Evolutionary conservation across 225 moss, liverwort and hornwort species (phyloP).

Genomic region (Straminergon stramineum): DNA sequence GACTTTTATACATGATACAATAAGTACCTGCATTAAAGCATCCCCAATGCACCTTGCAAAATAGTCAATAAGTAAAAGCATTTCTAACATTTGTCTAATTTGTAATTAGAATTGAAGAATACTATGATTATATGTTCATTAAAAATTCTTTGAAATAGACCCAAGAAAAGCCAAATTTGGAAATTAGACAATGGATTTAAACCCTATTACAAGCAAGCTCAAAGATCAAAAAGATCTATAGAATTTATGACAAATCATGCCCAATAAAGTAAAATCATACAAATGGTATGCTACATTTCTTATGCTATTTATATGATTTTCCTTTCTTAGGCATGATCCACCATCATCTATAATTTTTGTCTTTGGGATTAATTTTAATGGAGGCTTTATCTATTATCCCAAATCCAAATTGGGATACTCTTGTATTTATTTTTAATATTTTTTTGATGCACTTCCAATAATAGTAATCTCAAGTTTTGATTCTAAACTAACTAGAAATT

Average conservation of each 20-base stretch:
- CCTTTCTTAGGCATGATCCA: background rate
- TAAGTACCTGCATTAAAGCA: background rate
- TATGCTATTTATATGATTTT: background rate
- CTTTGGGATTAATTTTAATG: background rate
- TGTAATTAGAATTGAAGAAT: background rate
- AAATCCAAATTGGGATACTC: background rate
- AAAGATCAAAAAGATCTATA: background rate
- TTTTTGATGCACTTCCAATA: background rate
- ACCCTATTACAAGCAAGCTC: fast-evolving
- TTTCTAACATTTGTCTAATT: background rate
- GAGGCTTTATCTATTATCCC: fast-evolving
- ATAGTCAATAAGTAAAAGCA: no score
- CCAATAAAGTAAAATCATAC: background rate
- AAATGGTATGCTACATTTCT: fast-evolving
- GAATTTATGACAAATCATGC: background rate
- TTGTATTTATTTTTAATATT: background rate
- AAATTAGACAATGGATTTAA: fast-evolving
- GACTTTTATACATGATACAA: background rate
- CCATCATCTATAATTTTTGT: background rate
- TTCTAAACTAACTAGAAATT: background rate
- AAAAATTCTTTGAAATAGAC: background rate
- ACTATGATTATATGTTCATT: background rate
- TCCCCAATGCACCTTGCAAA: background rate
- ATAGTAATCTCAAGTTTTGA: background rate
- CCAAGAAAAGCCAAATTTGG: fast-evolving